Evolutionary conservation across 306 rosid species (phyloP).

Genomic region (Casuarina equisetifolia): DNA sequence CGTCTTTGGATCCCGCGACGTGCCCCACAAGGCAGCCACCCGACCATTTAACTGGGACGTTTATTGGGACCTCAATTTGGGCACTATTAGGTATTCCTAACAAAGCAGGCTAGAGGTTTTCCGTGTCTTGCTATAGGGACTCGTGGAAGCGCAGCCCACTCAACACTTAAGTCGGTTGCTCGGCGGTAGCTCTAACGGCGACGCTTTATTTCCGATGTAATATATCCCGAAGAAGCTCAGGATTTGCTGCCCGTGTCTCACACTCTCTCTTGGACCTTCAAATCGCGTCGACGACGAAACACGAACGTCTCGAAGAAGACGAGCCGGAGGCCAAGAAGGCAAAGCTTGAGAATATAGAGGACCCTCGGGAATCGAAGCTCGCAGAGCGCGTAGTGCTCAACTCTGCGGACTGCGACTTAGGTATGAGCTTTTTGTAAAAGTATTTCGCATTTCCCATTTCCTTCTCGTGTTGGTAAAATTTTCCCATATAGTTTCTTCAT

Average conservation of each 20-base stretch:
- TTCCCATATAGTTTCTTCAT: neutral
- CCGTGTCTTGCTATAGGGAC: too few relatives aligned
- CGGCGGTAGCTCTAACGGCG: too few relatives aligned
- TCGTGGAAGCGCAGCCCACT: too few relatives aligned
- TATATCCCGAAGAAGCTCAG: too few relatives aligned
- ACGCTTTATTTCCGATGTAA: too few relatives aligned
- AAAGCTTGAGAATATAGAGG: neutral
- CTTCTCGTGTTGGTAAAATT: neutral
- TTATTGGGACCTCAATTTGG: too few relatives aligned
- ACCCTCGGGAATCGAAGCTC: neutral
- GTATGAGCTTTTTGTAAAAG: conserved; percentile 11
- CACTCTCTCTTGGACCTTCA: neutral
- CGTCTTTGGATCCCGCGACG: conserved; percentile 8
- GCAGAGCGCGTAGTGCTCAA: conserved; percentile 32
- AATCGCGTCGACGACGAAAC: conserved; percentile 36
- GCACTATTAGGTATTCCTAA: too few relatives aligned
- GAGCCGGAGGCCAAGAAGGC: conserved; percentile 18
- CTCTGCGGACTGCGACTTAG: conserved; percentile 39
- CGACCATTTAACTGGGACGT: conserved; percentile 6
- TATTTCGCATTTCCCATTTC: neutral
- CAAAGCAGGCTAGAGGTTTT: too few relatives aligned
- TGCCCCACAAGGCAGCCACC: conserved; percentile 40
- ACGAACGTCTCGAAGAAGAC: neutral
- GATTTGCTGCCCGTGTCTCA: too few relatives aligned
- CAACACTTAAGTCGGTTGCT: too few relatives aligned